Conservation (phyloP, 1,284 basidiomycete genomes). For the Sanghuangporus weigelae region DNA sequence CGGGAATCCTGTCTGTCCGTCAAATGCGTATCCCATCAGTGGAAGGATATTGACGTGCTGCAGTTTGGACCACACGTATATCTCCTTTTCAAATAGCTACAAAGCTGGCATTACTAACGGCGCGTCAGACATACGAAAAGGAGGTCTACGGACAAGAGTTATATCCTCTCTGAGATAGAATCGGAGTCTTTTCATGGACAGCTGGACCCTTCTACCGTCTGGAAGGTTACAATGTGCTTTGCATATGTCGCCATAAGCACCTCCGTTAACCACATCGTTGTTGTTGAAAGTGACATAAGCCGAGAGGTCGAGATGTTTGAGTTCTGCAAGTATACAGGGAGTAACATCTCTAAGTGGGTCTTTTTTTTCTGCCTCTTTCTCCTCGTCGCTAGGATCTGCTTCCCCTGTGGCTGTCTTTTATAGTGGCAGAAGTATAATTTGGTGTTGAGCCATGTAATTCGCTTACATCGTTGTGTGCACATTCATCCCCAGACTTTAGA, state of each 20-base stretch:
- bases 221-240: neutral
- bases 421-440: neutral
- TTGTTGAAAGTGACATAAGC: neutral
- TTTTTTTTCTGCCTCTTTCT: neutral
- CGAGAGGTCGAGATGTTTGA: conserved; percentile 4
- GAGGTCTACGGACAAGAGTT: neutral
- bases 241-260: neutral
- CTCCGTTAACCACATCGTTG: neutral
- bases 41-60: conserved; percentile 5
- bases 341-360: neutral
- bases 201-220: neutral
- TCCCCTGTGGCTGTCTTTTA: neutral
- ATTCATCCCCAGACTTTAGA: neutral
- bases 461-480: neutral
- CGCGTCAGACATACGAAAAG: neutral
- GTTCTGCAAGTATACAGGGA: neutral
- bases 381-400: neutral
- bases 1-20: neutral
- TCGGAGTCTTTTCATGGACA: conserved; percentile 11
- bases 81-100: conserved; percentile 1
- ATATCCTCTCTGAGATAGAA: conserved; percentile 1
- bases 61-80: conserved; percentile 2
- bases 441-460: neutral
- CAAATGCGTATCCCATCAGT: conserved; percentile 2
- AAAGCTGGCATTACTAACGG: neutral